Evolutionary conservation across 805 yeast species (phyloP).

Genomic region (Candida pseudoglaebosa): DNA sequence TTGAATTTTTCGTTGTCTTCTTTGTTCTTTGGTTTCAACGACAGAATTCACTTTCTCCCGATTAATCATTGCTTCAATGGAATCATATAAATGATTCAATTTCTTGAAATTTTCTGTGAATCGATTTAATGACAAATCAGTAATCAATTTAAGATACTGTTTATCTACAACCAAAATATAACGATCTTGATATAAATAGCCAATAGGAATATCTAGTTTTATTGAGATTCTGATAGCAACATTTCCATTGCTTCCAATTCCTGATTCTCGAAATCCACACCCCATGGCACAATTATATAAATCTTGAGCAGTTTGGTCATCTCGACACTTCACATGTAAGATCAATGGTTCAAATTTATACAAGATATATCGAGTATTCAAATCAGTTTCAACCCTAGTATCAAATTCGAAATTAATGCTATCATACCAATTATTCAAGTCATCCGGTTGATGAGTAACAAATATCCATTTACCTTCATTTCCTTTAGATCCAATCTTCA

Average conservation of each 20-base stretch:
- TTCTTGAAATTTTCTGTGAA: constrained; percentile 64
- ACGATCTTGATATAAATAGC: constrained; percentile 37
- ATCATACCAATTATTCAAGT: constrained; percentile 49
- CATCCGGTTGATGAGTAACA: constrained; percentile 61
- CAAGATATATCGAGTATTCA: constrained; percentile 51
- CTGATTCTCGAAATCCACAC: constrained; percentile 85
- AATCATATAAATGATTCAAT: constrained; percentile 43
- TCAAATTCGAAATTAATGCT: constrained; percentile 18
- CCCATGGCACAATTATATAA: constrained; percentile 71
- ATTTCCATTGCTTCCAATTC: constrained; percentile 72
- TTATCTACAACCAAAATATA: constrained; percentile 45
- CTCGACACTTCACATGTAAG: constrained; percentile 76
- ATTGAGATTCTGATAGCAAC: constrained; percentile 79
- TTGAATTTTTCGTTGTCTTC: constrained; percentile 47
- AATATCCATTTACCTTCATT: constrained; percentile 81
- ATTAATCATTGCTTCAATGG: constrained; percentile 32
- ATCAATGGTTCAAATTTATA: constrained; percentile 85
- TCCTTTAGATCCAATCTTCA: constrained; percentile 75
- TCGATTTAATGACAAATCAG: constrained; percentile 55
- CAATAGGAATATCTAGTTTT: constrained; percentile 74
- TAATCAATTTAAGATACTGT: constrained; percentile 49
- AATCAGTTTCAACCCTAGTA: constrained; percentile 6
- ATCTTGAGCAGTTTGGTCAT: constrained; percentile 51
- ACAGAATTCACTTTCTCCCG: constrained; percentile 4
- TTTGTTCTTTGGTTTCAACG: constrained; percentile 53